phyloP scores from a whole-genome alignment of 768 basidiomycete genomes.

The Pleurotus tuoliensis region DNA sequence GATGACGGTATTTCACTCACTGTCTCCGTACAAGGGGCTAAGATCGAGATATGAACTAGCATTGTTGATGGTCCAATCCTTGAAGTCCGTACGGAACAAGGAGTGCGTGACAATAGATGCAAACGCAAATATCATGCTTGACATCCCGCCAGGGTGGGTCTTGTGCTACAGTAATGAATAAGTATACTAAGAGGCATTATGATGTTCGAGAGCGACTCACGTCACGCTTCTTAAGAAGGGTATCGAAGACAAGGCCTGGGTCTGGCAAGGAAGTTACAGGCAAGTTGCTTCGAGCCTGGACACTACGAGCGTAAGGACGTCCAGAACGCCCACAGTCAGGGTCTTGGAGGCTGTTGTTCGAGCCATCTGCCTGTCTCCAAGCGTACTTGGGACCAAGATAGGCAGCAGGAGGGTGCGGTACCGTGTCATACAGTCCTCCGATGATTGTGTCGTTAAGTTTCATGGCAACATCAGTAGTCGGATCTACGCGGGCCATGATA shows the following conservation, averaged over 20 bases:
- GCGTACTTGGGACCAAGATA: constrained; percentile 28
- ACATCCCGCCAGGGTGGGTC: constrained; percentile 53
- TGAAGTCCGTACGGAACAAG: constrained; percentile 45
- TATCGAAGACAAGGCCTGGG: constrained; percentile 59
- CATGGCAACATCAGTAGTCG: constrained; percentile 14
- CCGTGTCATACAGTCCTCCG: constrained; percentile 51
- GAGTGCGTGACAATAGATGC: constrained; percentile 62
- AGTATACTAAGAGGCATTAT: constrained; percentile 20
- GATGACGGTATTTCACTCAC: constrained; percentile 18
- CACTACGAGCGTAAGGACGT: constrained; percentile 49
- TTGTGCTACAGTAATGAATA: constrained; percentile 24
- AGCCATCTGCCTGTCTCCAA: constrained; percentile 47
- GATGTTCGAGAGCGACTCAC: constrained; percentile 29
- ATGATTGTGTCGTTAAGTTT: constrained; percentile 21
- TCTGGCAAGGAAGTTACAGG: constrained; percentile 47
- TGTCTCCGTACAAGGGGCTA: constrained; percentile 51
- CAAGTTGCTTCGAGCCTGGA: constrained; percentile 38
- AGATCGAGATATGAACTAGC: constrained; percentile 56
- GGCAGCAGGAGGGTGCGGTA: constrained; percentile 46
- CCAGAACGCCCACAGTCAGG: constrained; percentile 49
- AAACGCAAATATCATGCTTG: constrained; percentile 62
- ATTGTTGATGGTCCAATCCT: constrained; percentile 43
- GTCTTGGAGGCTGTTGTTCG: constrained; percentile 40
- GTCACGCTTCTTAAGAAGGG: constrained; percentile 40
- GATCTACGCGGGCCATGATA: constrained; percentile 22